Conservation (phyloP, 495 filamentous ascomycete species). For the Acidiella bohemica region DNA sequence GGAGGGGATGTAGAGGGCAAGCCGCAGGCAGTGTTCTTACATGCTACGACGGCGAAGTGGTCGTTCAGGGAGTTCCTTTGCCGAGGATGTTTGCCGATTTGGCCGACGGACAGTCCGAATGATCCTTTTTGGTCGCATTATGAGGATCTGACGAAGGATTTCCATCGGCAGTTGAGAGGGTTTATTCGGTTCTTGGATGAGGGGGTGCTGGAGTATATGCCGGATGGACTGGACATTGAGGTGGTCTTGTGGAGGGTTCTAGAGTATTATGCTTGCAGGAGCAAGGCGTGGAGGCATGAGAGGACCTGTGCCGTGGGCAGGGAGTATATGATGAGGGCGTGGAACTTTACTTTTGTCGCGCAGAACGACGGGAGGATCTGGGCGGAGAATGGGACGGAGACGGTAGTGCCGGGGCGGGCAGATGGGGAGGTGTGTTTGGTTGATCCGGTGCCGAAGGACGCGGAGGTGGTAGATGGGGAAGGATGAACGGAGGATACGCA, state of each 20-base stretch:
- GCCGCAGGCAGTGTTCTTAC: constrained; percentile 4
- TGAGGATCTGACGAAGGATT: not conserved
- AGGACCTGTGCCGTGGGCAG: constrained; percentile 3
- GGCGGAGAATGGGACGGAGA: too few relatives aligned
- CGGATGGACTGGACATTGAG: not conserved
- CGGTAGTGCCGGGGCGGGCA: too few relatives aligned
- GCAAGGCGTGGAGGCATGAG: constrained; percentile 4
- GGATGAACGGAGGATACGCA: too few relatives aligned
- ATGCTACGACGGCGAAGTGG: constrained; percentile 8
- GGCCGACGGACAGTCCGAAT: not conserved
- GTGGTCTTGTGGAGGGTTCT: constrained; percentile 3
- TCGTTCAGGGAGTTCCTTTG: constrained; percentile 8
- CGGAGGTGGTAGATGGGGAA: too few relatives aligned
- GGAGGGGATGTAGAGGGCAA: not conserved
- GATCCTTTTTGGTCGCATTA: not conserved
- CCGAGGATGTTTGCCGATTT: constrained; percentile 6
- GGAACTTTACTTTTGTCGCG: constrained; percentile 3
- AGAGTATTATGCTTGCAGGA: constrained; percentile 4
- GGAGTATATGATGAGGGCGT: constrained; percentile 5
- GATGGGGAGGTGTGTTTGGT: not conserved
- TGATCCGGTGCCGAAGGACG: too few relatives aligned
- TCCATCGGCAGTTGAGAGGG: not conserved
- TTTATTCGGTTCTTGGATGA: not conserved
- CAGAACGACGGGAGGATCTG: too few relatives aligned
- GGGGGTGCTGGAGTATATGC: not conserved